Base-by-base conservation (phyloP, 768 basidiomycete genomes). In the Mycena maculata region DNA sequence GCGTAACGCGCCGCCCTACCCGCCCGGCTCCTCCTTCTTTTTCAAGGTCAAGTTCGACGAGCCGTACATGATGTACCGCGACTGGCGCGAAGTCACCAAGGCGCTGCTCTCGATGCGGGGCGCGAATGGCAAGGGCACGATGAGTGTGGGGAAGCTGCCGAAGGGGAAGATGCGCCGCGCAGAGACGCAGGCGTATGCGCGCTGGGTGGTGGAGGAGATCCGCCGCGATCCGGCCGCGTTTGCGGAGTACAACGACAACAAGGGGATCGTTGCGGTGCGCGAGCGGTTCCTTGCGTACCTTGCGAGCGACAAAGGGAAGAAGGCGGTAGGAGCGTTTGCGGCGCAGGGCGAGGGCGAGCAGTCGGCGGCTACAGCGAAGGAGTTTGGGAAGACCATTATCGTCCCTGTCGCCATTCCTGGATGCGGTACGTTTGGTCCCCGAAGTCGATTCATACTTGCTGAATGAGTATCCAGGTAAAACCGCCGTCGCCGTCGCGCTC, bases 41-140 rank as follows among this genome's bases (percentile, higher is more conserved):
- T 99, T 98, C 90, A 99, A 99, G 76, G 86, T 99, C 81, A 99
- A 99, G 77, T 99, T 98, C 78, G 96, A 98, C 78, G 95, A 99
- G 75, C 97, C 97, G 3, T 99, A 99, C 76, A 90, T 98, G 86
- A 96, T 97, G 90, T 99, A 98, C 79, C 91, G 98, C 59, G 94
- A 96, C 75, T 99, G 96, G 95, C 87, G 97, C 57, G 97, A 99
- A 79, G 85, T 96, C 52, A 98, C 98, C 8, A 93, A 93, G 77
- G 79, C 76, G 20, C 82, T 97, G 27, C 82, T 97, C 8, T 71
- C 78, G 4, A 68, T 80, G 53, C 79, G 82, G 39, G 72, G 65
- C 12, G n/a, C 7, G 30, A 13, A 2, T 4, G 39, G 27, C 31
- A 55, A 54, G 30, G 53, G 74, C n/a, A 64, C 33, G 55, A 57